Evolutionary conservation across 495 filamentous ascomycete species (phyloP), one percentile per base, ranked within the genome.

Genomic region (Pyrenopolyporus hunteri): DNA sequence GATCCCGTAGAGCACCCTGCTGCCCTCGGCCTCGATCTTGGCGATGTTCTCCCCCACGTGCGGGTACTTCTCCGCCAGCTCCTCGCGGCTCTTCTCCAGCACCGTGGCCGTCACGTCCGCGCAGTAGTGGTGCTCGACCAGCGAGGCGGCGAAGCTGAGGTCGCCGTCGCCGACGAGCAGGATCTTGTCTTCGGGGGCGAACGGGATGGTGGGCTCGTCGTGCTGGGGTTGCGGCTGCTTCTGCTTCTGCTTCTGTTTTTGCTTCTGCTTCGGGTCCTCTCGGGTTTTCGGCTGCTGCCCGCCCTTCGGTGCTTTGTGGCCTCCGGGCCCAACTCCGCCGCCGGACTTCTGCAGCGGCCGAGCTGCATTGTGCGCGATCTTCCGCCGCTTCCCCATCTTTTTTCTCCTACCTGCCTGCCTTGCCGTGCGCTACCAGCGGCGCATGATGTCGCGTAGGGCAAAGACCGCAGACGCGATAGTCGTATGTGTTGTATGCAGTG

Each of bases 141-240:
- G 78, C 0, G 89, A 89, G 56, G 81, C 83, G 13, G 92, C 85
- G 73, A 97, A 97, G 51, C 90, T 93, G 70, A 98, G 92, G 70
- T 98, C 93, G 78, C 89, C 93, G 78, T 98, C 93, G 44, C 93
- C 94, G 64, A 98, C 73, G 1, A 97, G 81, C 20, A 98, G 83
- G 56, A 97, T 89, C 51, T 82, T 77, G 70, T 94, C 85, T 45
- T 76, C 71, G 17, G 82, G 80, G 16, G 78, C 71, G 75, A 95
- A 96, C n/a, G 92, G 93, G 57, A 95, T 85, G 32, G 80, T 84
- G 6, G 87, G 83, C 31, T 78, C 70, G 50, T 70, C 68, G 63
- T 83, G 73, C 9, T 73, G 70, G 10, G 39, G 46, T 31, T 59
- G 67, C 58, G 40, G 20, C 25, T 42, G 49, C n/a, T 56, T 66